Conservation (phyloP, 2,329 filamentous ascomycete genomes). For the Pestalotiopsis sp. region DNA sequence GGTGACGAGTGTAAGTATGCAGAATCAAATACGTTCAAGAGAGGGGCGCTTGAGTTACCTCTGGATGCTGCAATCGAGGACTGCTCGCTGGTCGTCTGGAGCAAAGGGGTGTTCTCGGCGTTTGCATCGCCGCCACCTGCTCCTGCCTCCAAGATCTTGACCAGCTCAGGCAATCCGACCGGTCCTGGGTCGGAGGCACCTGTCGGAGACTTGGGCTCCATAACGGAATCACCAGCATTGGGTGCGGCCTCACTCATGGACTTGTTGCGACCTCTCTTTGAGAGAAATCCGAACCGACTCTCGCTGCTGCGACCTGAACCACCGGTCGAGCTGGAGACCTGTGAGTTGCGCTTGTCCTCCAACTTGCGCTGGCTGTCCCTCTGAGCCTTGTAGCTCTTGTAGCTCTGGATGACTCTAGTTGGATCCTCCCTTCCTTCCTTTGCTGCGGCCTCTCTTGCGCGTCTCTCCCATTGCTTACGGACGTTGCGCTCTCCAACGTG, state of each 20-base stretch:
- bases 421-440: constrained; percentile 29
- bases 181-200: not conserved
- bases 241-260: constrained; percentile 12
- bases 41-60: constrained; percentile 28
- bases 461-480: constrained; percentile 48
- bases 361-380: too few species aligned
- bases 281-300: constrained; percentile 45
- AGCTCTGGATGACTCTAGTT: constrained; percentile 19
- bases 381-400: too few species aligned
- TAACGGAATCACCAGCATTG: not conserved
- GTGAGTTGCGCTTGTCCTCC: constrained; percentile 29
- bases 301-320: constrained; percentile 44
- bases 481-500: constrained; percentile 53
- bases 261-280: constrained; percentile 39
- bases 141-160: not conserved
- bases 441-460: constrained; percentile 28
- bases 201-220: constrained; percentile 2
- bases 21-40: not conserved
- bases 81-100: constrained; percentile 18
- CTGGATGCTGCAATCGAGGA: constrained; percentile 32
- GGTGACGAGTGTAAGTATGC: not conserved
- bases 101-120: not conserved
- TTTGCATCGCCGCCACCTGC: constrained; percentile 9
- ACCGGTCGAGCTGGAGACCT: constrained; percentile 38
- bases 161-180: not conserved